A percentile compares a stretch with the other conserved stretches of the same genome.
These are phyloP conservation scores for Tieghemostelium lacteum DNA, from an alignment of 78 protist species.

Conservation along the genomic window DNA sequence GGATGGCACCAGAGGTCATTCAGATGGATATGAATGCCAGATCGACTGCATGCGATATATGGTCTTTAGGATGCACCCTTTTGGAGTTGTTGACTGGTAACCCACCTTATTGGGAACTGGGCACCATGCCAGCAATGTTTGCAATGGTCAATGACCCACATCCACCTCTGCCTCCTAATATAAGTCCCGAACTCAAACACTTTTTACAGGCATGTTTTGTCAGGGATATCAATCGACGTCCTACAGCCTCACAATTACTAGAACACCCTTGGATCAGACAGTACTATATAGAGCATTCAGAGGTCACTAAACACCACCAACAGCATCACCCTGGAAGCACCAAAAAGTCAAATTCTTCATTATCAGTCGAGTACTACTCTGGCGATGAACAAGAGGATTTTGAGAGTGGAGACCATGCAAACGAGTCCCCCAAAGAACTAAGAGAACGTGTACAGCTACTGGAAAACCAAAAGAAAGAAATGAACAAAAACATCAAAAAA, in stretches of 20 bases:
- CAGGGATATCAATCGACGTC: slow-evolving; percentile 53
- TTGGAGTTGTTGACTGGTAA: slow-evolving; percentile 86
- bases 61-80: slow-evolving; percentile 89
- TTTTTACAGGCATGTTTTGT: slow-evolving; percentile 62
- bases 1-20: slow-evolving; percentile 98
- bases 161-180: slow-evolving; percentile 63
- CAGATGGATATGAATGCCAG: slow-evolving; percentile 83
- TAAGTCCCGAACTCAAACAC: slow-evolving; percentile 51
- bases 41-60: slow-evolving; percentile 83
- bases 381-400: background rate
- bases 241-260: slow-evolving; percentile 63
- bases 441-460: slow-evolving; percentile 22
- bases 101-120: slow-evolving; percentile 94
- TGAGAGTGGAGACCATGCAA: background rate
- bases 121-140: slow-evolving; percentile 96
- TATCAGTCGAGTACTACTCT: background rate
- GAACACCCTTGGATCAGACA: slow-evolving; percentile 77
- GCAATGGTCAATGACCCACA: slow-evolving; percentile 90
- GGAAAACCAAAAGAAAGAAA: slow-evolving; percentile 58
- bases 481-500: slow-evolving; percentile 42
- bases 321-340: slow-evolving; percentile 6
- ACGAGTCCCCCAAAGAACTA: background rate
- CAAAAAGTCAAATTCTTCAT: background rate
- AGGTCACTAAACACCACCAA: background rate
- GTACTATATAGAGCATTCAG: background rate